Evolutionary conservation across 2,329 filamentous ascomycete species (phyloP), one percentile per base, ranked within the genome.

Genomic region (Phaeosphaeria sp.): DNA sequence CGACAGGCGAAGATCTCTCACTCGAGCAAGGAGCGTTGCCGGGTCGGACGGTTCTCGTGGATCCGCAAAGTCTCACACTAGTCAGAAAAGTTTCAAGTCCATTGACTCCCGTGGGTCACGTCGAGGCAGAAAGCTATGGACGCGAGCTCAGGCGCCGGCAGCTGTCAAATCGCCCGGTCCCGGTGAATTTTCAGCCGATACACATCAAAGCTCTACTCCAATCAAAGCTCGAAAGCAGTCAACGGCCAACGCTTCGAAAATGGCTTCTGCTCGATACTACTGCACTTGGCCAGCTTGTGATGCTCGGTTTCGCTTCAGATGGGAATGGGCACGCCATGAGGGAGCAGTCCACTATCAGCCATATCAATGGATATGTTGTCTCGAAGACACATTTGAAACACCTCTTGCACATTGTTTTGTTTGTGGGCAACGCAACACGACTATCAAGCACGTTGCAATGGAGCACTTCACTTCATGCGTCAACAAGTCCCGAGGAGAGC

Each of bases 311-410:
- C 13, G 15, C 18, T 43, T 25, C 22, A 9, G 2, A 9, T 54
- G 11, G 6, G 51, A 49, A 27, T 54, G 44, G 51, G 11, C 18
- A 2, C 51, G 51, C 17, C 51, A 54, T 18, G 51, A 54, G 22
- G 45, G 42, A 20, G 51, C 44, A 25, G 7, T 54, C 6, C 44
- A 48, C 40, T 54, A 42, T 25, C 45, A 43, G 11, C 51, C 51
- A 6, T 42, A 54, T 49, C 45, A 48, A 17, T 48, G 43, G 43
- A 21, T 54, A 13, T 48, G 51, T n/a, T 48, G 44, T 33, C 30
- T 54, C 6, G 51, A 46, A 17, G 18, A 9, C 9, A n/a, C 24
- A 9, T 40, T 3, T 5, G 2, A 42, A 33, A 17, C 18, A n/a
- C 24, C 6, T 8, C 6, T 27, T 18, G 15, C 13, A 21, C 20